phyloP scores from a whole-genome alignment of 202 grass and related monocot species.

The Panicum hallii region DNA sequence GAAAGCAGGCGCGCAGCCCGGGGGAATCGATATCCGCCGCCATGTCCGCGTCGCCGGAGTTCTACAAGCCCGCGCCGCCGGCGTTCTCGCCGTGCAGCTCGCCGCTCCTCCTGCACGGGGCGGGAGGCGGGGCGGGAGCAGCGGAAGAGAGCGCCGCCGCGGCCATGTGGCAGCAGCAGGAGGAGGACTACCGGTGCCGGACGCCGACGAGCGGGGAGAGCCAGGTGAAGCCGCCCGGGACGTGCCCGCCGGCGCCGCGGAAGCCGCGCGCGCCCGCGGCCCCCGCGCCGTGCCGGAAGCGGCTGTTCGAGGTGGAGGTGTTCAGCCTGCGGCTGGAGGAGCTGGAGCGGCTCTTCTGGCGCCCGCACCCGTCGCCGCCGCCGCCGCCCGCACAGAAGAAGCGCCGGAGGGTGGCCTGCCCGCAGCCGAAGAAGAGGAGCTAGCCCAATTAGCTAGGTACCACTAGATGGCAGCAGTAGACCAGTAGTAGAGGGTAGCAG shows the following conservation, averaged over 20 bases:
- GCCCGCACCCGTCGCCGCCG: background rate
- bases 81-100: conserved; percentile 61
- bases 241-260: conserved; percentile 77
- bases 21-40: background rate
- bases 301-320: conserved; percentile 80
- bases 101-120: conserved; percentile 43
- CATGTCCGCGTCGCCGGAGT: conserved; percentile 85
- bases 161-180: conserved; percentile 19
- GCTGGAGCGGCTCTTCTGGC: conserved; percentile 68
- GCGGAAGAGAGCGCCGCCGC: conserved; percentile 1
- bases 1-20: background rate
- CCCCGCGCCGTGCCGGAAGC: conserved; percentile 69
- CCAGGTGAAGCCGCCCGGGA: conserved; percentile 46
- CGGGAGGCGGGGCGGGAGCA: background rate
- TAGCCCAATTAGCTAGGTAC: background rate
- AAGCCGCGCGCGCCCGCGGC: conserved; percentile 53
- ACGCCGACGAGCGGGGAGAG: conserved; percentile 68
- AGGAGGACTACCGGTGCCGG: conserved; percentile 55
- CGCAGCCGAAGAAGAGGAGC: conserved; percentile 41
- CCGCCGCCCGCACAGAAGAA: conserved; percentile 34
- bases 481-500: conserved; percentile 13
- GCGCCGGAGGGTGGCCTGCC: conserved; percentile 61
- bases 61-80: conserved; percentile 60
- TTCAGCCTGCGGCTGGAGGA: conserved; percentile 71
- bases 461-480: background rate